Evolutionary conservation across 768 basidiomycete genomes (phyloP).

Genomic region (Mycena olivaceomarginata): DNA sequence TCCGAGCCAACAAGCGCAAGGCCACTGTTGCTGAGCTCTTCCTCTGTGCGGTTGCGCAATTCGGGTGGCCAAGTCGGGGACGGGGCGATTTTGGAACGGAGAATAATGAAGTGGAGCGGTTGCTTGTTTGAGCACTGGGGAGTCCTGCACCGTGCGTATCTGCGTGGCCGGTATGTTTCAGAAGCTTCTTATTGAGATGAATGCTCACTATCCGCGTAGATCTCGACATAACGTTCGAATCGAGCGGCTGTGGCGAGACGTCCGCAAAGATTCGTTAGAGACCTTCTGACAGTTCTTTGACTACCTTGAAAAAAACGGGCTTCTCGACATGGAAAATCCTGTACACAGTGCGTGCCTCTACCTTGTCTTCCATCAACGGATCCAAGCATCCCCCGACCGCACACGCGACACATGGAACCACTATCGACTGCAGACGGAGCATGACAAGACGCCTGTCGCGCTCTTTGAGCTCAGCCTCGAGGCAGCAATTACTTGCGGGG

Average conservation of each 20-base stretch:
- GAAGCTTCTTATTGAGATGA: neutral
- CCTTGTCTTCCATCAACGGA: constrained; percentile 51
- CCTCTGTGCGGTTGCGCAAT: neutral
- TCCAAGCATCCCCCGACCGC: constrained; percentile 50
- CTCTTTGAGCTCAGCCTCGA: constrained; percentile 37
- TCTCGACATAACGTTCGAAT: constrained; percentile 54
- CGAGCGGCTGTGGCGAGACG: constrained; percentile 51
- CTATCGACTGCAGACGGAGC: constrained; percentile 48
- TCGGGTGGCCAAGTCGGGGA: constrained; percentile 39
- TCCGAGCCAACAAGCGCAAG: constrained; percentile 31
- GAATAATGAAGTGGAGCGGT: constrained; percentile 30
- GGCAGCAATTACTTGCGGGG: constrained; percentile 47
- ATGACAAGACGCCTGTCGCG: constrained; percentile 45
- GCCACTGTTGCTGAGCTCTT: constrained; percentile 33
- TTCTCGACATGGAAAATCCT: constrained; percentile 47
- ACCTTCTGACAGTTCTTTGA: constrained; percentile 52
- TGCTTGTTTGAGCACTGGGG: constrained; percentile 26
- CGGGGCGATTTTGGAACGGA: constrained; percentile 31
- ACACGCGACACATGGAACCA: constrained; percentile 49
- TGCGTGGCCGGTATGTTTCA: constrained; percentile 18
- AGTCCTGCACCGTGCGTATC: neutral
- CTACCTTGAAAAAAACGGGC: constrained; percentile 49
- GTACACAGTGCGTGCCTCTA: constrained; percentile 47
- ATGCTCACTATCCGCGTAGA: constrained; percentile 30
- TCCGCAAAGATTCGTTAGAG: constrained; percentile 53